Base-by-base conservation (phyloP, 345 rosid genomes). In the Linum trigynum region DNA sequence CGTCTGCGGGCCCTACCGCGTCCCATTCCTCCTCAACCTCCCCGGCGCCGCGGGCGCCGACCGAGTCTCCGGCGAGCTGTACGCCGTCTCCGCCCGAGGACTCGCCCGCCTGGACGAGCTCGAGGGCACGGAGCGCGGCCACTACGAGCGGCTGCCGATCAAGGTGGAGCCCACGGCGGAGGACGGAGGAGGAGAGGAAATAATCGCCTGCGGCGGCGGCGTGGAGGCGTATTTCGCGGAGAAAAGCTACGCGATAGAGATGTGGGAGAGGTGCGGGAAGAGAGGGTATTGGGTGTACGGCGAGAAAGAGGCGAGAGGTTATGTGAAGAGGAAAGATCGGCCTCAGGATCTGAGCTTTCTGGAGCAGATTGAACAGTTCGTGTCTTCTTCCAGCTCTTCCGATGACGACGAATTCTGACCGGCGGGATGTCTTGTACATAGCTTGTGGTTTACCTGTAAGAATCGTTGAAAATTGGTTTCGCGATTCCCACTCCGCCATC, bases 31-130 rank as follows among this genome's bases (percentile, higher is more conserved):
- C 58, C 10, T 55, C 0, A 79, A 80, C 4, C 69, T 40, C 0
- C 2, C 32, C 32, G 32, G 32, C 32, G 32, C 32, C 32, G 32
- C 32, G 32, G 32, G 32, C 32, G 32, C 32, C 32, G 32, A 23
- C 32, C 32, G 32, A 23, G 32, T 23, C 32, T 23, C 32, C 32
- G 32, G 32, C 32, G 97, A 90, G 80, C 67, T 90, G 42, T 90
- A 90, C 81, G 82, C 90, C n/a, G 92, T 90, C 15, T 75, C 92
- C 3, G 59, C 66, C 3, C 62, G 73, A 0, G 97, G 87, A 11
- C 85, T 90, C 2, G 43, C 70, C 4, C 80, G 88, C 9, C 72
- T 90, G 7, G 97, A 90, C 59, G 95, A 90, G 61, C 77, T 90
- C 37, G 97, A 90, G 71, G 97, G 97, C 51, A 84, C 83, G 2